Conservation (phyloP, 2,329 filamentous ascomycete genomes). For the Ceratocystis diversiconidia region DNA sequence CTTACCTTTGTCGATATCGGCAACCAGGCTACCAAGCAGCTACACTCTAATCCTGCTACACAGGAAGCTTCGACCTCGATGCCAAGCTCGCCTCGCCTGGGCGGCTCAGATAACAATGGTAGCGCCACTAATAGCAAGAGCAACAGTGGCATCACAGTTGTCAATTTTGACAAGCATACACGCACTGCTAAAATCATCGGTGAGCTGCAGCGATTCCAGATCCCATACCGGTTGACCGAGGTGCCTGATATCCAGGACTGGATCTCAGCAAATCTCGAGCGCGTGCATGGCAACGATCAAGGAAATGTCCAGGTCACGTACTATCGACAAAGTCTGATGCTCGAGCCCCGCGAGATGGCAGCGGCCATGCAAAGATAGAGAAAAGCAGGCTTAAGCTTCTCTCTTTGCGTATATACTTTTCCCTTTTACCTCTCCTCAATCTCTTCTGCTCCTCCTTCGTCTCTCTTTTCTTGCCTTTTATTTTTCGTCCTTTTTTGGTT, state of each 20-base stretch:
- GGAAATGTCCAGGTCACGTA: conserved; percentile 46
- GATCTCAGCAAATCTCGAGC: conserved; percentile 68
- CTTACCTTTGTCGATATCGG: conserved; percentile 92
- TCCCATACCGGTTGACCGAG: conserved; percentile 72
- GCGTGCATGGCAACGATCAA: conserved; percentile 50
- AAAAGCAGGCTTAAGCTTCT: background rate
- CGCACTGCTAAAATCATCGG: conserved; percentile 92
- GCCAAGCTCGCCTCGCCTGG: conserved; percentile 34
- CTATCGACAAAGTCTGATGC: conserved; percentile 69
- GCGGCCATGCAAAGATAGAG: conserved; percentile 25
- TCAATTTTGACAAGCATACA: conserved; percentile 97
- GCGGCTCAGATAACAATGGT: conserved; percentile 25
- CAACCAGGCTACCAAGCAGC: conserved; percentile 70
- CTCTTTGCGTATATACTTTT: background rate
- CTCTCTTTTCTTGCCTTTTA: conserved; percentile 8
- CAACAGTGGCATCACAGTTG: conserved; percentile 56
- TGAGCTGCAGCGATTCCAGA: conserved; percentile 90
- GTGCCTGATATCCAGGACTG: conserved; percentile 84
- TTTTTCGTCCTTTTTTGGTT: conserved; percentile 5
- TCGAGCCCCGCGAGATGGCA: conserved; percentile 57
- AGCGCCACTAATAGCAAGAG: conserved; percentile 24
- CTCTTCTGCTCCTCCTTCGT: background rate
- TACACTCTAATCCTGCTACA: conserved; percentile 31
- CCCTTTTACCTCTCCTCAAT: background rate
- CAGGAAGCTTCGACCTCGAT: conserved; percentile 38